Evolutionary conservation across 192 early-diverging fungal species (phyloP).

Genomic region (Geranomyces variabilis): DNA sequence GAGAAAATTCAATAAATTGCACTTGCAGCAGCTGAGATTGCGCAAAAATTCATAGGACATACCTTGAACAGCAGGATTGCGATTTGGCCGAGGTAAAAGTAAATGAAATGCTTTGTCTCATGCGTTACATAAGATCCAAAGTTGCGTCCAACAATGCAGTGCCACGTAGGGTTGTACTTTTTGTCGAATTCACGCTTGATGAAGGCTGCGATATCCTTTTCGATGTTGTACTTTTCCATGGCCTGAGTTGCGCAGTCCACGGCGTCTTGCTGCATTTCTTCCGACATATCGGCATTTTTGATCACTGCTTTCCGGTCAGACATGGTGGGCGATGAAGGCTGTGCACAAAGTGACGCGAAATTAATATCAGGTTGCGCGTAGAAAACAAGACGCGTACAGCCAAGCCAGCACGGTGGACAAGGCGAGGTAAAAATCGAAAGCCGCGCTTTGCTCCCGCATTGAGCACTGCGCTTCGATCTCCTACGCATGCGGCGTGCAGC

Average conservation of each 20-base stretch:
- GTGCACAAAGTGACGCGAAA: not conserved
- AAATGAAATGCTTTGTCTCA: constrained; percentile 93
- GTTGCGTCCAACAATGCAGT: constrained; percentile 97
- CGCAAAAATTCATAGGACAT: not conserved
- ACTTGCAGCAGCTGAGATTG: too few species aligned
- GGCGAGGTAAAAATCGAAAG: not conserved
- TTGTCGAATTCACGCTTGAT: constrained; percentile 99
- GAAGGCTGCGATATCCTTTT: constrained; percentile 97
- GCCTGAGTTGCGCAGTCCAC: constrained; percentile 85
- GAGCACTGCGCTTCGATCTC: not conserved
- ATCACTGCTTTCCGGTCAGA: constrained; percentile 84
- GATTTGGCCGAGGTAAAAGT: constrained; percentile 95
- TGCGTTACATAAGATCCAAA: constrained; percentile 99
- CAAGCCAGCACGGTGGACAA: not conserved
- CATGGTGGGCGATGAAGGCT: constrained; percentile 49
- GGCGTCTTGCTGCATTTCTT: constrained; percentile 92
- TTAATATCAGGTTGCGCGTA: not conserved
- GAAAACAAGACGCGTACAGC: not conserved
- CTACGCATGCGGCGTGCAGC: not conserved
- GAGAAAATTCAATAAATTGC: too few species aligned
- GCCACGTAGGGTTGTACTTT: constrained; percentile 97
- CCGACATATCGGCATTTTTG: constrained; percentile 98
- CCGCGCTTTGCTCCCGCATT: not conserved
- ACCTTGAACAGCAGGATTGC: constrained; percentile 93
- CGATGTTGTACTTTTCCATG: constrained; percentile 88